Conservation (phyloP, 2,329 filamentous ascomycete genomes). For the Arthroderma sp. region DNA sequence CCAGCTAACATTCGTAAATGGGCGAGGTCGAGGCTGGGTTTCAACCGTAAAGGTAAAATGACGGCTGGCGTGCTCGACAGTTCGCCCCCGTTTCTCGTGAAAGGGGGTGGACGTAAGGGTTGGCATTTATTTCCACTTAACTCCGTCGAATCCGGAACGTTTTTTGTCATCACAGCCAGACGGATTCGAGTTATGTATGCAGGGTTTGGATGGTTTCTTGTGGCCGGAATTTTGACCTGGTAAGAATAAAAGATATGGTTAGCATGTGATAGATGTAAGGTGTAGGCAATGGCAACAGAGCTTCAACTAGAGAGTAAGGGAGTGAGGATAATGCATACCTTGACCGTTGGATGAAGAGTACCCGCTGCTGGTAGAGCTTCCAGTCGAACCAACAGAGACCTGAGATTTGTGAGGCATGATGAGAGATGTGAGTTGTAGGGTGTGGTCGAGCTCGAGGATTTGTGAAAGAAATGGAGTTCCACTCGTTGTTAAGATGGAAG, state of each 20-base stretch:
- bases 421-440: neutral
- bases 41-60: neutral
- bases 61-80: neutral
- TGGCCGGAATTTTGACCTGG: neutral
- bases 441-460: neutral
- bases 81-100: no score
- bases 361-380: neutral
- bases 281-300: neutral
- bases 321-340: neutral
- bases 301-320: neutral
- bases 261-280: neutral
- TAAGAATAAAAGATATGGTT: neutral
- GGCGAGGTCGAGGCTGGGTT: neutral
- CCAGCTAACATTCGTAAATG: neutral
- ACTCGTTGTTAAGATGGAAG: neutral
- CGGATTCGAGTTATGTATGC: neutral
- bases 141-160: constrained; percentile 1
- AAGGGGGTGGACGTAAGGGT: neutral
- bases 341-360: neutral
- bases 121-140: neutral
- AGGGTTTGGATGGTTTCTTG: neutral
- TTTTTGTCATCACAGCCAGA: neutral
- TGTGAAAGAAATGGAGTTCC: neutral
- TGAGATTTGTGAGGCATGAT: constrained; percentile 4
- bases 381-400: neutral